phyloP scores from a whole-genome alignment of 768 basidiomycete genomes.

The Gelatoporia subvermispora region DNA sequence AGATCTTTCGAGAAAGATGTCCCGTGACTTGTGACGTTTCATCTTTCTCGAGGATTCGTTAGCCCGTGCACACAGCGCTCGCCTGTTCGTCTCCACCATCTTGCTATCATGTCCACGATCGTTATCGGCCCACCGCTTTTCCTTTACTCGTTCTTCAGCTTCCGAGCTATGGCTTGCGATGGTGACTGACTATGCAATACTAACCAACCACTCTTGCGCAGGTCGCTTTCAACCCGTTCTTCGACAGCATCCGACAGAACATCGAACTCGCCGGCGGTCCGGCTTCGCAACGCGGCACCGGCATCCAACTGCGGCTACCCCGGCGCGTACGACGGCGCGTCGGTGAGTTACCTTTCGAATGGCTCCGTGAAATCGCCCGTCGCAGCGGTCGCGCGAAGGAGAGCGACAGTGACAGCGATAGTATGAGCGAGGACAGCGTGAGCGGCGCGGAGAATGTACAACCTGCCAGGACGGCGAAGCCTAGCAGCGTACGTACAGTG shows the following conservation, averaged over 20 bases:
- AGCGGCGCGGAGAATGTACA: slow-evolving; percentile 11
- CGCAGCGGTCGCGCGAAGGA: slow-evolving; percentile 33
- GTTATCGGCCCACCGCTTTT: neutral
- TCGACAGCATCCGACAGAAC: slow-evolving; percentile 89
- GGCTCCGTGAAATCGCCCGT: slow-evolving; percentile 70
- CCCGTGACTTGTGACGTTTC: no score
- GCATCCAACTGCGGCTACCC: slow-evolving; percentile 68
- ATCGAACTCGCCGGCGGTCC: slow-evolving; percentile 63
- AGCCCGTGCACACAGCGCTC: no score
- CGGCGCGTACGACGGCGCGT: slow-evolving; percentile 36
- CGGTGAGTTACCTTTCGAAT: slow-evolving; percentile 73
- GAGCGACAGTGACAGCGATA: slow-evolving; percentile 11
- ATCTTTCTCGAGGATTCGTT: no score
- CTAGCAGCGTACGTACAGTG: no score
- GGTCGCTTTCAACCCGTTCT: slow-evolving; percentile 81
- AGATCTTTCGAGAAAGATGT: no score
- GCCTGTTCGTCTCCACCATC: no score
- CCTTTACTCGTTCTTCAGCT: neutral
- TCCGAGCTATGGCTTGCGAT: neutral
- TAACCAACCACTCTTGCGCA: no score
- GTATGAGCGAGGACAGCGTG: slow-evolving; percentile 5
- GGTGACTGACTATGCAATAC: slow-evolving; percentile 1
- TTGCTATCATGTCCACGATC: no score
- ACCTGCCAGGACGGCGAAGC: no score
- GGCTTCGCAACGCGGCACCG: slow-evolving; percentile 44